Evolutionary conservation across 805 yeast genomes (phyloP), one percentile per base, ranked within the genome.

Genomic region (Metschnikowia bowlesiae): DNA sequence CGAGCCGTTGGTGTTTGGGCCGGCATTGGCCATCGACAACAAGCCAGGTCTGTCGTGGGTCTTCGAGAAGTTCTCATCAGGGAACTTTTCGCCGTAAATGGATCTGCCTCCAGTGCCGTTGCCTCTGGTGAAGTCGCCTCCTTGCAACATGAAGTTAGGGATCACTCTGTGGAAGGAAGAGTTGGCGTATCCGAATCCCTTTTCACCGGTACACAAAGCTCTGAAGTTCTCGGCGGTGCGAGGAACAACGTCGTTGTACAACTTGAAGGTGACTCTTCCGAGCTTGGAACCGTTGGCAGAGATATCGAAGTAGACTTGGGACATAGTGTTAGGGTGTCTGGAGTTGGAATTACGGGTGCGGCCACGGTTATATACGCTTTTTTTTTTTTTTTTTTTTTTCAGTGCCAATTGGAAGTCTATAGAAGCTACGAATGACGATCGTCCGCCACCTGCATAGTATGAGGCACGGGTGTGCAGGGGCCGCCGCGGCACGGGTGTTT

Each of bases 1-100:
- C 50, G 97, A 90, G 53, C 97, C 97, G 78, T 92, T 92, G 79
- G 97, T 89, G 85, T 90, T 88, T 73, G 96, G 96, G 64, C 97
- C 97, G 60, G 97, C 95, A 71, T 92, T 92, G 71, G 97, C 97
- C 97, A 92, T 92, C 60, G 96, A 89, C 74, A 73, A 87, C 75
- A 81, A 90, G 67, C 96, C 96, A 80, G 79, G 95, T 84, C 73
- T 83, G 79, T 75, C 76, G 77, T 92, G 97, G 68, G 72, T 84
- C 75, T 76, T 75, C 68, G 64, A 57, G 67, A 94, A 92, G 69
- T 85, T 85, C 70, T 92, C 99, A 67, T 92, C 99, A 61, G 88
- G 96, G 72, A 87, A 87, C 69, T 80, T 83, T 56, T 80, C 83
- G 61, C 92, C 92, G 74, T 87, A 86, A 74, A 86, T 86, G 50